These are phyloP conservation scores for Inga oerstediana DNA, from an alignment of 306 rosid genomes.

Conservation along the genomic window DNA sequence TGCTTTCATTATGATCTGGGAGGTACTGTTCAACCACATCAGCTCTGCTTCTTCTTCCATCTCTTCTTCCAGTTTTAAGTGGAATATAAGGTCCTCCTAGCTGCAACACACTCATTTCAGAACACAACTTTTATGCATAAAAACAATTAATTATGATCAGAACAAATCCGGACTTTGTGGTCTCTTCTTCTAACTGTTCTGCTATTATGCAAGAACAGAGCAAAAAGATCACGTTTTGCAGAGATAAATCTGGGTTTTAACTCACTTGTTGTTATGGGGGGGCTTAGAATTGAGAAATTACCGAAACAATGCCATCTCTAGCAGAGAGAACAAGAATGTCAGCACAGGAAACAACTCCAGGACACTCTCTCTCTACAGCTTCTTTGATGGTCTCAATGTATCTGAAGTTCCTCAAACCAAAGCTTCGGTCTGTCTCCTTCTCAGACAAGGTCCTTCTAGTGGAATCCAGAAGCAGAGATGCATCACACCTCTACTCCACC, in stretches of 20 bases:
- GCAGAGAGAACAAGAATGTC: slow-evolving; percentile 92
- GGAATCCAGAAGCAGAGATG: slow-evolving; percentile 88
- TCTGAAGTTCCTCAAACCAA: slow-evolving; percentile 94
- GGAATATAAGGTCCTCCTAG: slow-evolving; percentile 88
- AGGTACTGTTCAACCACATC: slow-evolving; percentile 78
- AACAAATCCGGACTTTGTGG: slow-evolving; percentile 14
- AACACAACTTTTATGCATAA: not conserved
- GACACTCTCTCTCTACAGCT: slow-evolving; percentile 97
- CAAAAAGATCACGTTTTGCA: not conserved
- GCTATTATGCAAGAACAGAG: not conserved
- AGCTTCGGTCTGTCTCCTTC: slow-evolving; percentile 95
- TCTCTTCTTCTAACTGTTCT: not conserved
- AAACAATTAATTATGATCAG: not conserved
- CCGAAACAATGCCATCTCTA: slow-evolving; percentile 90
- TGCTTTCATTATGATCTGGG: slow-evolving; percentile 97
- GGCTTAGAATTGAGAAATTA: slow-evolving; percentile 24
- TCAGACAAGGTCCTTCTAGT: slow-evolving; percentile 88
- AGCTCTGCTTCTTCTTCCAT: slow-evolving; percentile 94
- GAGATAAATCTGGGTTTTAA: not conserved
- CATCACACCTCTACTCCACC: slow-evolving; percentile 79
- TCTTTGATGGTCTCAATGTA: slow-evolving; percentile 93
- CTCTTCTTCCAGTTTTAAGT: slow-evolving; percentile 95
- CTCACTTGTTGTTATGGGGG: not conserved
- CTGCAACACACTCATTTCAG: slow-evolving; percentile 43
- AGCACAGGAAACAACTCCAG: slow-evolving; percentile 92